Evolutionary conservation across 441 rosid genomes (phyloP), one percentile per base, ranked within the genome.

Genomic region (Theobroma grandiflorum): DNA sequence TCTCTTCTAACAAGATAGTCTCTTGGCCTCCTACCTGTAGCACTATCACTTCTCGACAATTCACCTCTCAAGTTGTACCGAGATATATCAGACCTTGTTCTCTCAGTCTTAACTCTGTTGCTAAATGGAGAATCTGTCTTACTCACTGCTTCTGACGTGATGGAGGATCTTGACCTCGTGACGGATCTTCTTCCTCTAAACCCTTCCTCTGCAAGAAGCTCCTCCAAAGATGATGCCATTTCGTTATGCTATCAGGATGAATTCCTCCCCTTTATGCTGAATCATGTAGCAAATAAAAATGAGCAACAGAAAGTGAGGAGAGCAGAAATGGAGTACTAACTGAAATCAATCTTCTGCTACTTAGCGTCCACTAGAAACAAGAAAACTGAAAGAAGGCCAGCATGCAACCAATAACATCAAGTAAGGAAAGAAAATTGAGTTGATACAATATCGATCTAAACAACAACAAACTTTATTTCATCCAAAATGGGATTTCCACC

Each of bases 131-230:
- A 83, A 64, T 75, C 84, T 55, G 62, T 50, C 52, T 78, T 78
- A 38, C 85, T 80, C 33, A 16, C 73, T 2, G 83, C 50, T 62
- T 87, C 88, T 49, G 86, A 83, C 26, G 63, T 64, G 47, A 86
- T 81, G 14, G 90, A 86, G 49, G 86, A 62, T 82, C 89, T 87
- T 16, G 85, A 55, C 80, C 83, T 74, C 45, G 76, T 53, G 77
- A 64, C 75, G 26, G 85, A 81, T 76, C 81, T 83, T 74, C 87
- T 81, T 69, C 89, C 89, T 77, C 72, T 82, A 77, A 92, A 90
- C 52, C 94, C 94, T 77, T 92, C 96, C 83, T 87, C 85, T 57
- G 85, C 87, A 50, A 92, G 94, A 83, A 92, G 92, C 62, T 90
- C 87, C 84, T 84, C 93, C 86, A 88, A 82, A 43, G 94, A 90